Conservation (phyloP, 2,329 filamentous ascomycete species). For the Pleomassaria siparia region DNA sequence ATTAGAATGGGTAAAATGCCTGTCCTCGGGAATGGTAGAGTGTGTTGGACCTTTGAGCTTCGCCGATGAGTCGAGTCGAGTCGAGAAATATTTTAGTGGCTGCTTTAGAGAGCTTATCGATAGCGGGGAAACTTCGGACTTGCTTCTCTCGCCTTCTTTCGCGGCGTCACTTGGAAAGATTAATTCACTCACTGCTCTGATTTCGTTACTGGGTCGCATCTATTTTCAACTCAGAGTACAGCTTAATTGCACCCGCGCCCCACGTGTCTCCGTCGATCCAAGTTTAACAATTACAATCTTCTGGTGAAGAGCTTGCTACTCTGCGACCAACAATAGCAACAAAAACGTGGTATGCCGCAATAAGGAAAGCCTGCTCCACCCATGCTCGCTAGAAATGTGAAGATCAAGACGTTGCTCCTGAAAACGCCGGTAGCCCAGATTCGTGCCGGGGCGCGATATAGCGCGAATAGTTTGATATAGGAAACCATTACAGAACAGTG, state of each 20-base stretch:
- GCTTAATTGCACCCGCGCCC: background rate
- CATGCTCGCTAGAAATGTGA: slow-evolving; percentile 44
- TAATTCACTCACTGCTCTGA: background rate
- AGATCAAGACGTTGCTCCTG: slow-evolving; percentile 23
- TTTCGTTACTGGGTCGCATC: slow-evolving; percentile 9
- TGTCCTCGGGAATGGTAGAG: slow-evolving; percentile 8
- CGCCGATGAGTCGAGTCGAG: background rate
- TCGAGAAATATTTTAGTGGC: slow-evolving; percentile 3
- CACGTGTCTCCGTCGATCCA: slow-evolving; percentile 6
- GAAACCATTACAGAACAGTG: slow-evolving; percentile 29
- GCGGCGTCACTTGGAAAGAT: background rate
- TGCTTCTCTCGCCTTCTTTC: too few species aligned
- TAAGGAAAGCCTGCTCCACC: slow-evolving; percentile 37
- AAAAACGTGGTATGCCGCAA: slow-evolving; percentile 36
- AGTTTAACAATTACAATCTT: slow-evolving; percentile 22
- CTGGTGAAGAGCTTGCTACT: slow-evolving; percentile 7
- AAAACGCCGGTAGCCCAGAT: slow-evolving; percentile 32
- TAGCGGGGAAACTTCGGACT: slow-evolving; percentile 18
- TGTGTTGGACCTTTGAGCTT: slow-evolving; percentile 14
- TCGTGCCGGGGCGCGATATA: slow-evolving; percentile 21
- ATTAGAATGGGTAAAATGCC: slow-evolving; percentile 18
- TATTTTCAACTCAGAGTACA: slow-evolving; percentile 12
- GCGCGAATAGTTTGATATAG: slow-evolving; percentile 19
- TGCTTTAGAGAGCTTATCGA: slow-evolving; percentile 30
- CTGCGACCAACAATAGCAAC: background rate